Evolutionary conservation across 2,329 filamentous ascomycete genomes (phyloP).

Genomic region (Cytospora paraplurivora): DNA sequence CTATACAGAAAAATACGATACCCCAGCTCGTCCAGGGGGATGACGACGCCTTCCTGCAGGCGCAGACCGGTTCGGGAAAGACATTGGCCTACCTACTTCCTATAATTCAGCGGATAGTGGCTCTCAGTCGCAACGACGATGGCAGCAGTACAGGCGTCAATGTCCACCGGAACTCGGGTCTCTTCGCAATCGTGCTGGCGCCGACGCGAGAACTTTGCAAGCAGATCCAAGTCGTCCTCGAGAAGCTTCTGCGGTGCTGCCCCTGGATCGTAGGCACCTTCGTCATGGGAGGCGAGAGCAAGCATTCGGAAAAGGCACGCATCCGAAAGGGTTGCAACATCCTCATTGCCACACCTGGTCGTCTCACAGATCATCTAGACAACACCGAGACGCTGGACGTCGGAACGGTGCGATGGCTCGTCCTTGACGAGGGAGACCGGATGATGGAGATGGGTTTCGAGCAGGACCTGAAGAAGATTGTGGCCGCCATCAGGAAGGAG

Average conservation of each 20-base stretch:
- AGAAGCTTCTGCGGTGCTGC: constrained; percentile 82
- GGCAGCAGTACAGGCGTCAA: constrained; percentile 47
- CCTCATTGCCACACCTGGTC: constrained; percentile 88
- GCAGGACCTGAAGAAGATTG: constrained; percentile 86
- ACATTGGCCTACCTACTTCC: constrained; percentile 94
- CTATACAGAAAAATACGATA: constrained; percentile 90
- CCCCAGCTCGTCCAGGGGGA: constrained; percentile 78
- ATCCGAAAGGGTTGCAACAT: constrained; percentile 95
- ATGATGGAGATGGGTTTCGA: constrained; percentile 98
- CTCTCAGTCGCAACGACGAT: constrained; percentile 63
- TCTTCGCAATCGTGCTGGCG: constrained; percentile 92
- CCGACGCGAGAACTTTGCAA: constrained; percentile 93
- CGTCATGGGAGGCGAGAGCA: constrained; percentile 70
- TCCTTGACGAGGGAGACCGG: constrained; percentile 95
- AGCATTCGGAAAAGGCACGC: constrained; percentile 85
- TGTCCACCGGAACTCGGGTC: constrained; percentile 80
- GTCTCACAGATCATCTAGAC: constrained; percentile 87
- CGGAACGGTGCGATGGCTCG: constrained; percentile 86
- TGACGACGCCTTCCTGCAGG: constrained; percentile 92
- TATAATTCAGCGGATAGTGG: constrained; percentile 84
- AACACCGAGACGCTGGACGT: constrained; percentile 89
- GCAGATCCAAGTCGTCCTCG: constrained; percentile 86
- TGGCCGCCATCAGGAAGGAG: constrained; percentile 73
- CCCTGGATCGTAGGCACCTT: constrained; percentile 94
- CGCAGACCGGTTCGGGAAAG: constrained; percentile 96